A percentile compares a stretch with the other conserved stretches of the same genome.
phyloP scores from a whole-genome alignment of 2,329 filamentous ascomycete species.

The Diplodia seriata region DNA sequence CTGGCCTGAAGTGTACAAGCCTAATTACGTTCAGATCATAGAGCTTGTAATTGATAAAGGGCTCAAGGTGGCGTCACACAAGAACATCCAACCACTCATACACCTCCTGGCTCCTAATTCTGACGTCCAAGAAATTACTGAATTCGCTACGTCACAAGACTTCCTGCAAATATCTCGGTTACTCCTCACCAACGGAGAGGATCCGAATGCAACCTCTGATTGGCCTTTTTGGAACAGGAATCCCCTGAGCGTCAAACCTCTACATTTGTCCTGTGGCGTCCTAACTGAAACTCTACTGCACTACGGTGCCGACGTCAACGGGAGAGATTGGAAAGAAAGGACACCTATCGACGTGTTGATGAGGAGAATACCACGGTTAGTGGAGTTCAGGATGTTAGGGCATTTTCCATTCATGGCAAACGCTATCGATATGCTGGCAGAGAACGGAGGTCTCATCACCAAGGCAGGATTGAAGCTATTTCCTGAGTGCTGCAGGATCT shows the following conservation, averaged over 20 bases:
- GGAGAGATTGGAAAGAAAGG: not conserved
- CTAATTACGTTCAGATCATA: not conserved
- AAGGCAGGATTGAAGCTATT: not conserved
- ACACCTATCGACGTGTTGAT: not conserved
- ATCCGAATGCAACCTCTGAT: not conserved
- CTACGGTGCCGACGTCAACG: not conserved
- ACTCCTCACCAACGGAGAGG: not conserved
- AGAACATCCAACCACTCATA: not conserved
- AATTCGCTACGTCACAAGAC: not conserved
- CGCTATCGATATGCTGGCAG: not conserved
- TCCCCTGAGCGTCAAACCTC: not conserved
- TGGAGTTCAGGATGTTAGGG: too few relatives aligned
- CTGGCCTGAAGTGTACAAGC: not conserved
- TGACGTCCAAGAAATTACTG: too few relatives aligned
- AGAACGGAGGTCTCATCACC: not conserved
- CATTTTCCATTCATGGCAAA: not conserved
- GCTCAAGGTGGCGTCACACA: not conserved
- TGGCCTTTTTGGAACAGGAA: too few relatives aligned
- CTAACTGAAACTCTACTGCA: not conserved
- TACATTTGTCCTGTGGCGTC: not conserved
- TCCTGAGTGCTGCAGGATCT: fast-evolving
- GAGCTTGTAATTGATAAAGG: not conserved
- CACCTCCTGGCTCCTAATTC: not conserved
- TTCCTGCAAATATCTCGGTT: not conserved
- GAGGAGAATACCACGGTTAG: not conserved